Conservation (phyloP, 2,329 filamentous ascomycete species). For the Fusarium sp. region DNA sequence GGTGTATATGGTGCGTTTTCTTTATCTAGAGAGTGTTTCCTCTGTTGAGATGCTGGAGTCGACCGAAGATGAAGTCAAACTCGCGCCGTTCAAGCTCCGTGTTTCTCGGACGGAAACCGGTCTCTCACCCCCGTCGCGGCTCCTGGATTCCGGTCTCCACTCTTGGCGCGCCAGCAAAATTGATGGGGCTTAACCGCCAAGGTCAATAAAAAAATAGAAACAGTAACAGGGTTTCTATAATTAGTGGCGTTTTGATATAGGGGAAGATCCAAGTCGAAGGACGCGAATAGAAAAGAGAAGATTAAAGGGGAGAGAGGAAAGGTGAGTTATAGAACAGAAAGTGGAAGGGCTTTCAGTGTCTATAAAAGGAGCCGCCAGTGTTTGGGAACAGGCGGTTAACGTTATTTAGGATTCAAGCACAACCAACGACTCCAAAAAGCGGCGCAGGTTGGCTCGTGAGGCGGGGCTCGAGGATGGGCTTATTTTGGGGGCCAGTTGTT, state of each 20-base stretch:
- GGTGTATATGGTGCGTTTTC: background rate
- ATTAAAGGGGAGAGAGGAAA: background rate
- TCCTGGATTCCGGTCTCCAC: slow-evolving; percentile 47
- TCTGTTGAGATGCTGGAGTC: background rate
- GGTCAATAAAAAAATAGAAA: slow-evolving; percentile 17
- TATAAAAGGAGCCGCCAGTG: slow-evolving; percentile 24
- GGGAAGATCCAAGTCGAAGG: slow-evolving; percentile 1
- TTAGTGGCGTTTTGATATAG: slow-evolving; percentile 27
- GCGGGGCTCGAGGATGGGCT: slow-evolving; percentile 23
- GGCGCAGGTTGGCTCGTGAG: slow-evolving; percentile 35
- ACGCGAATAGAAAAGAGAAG: background rate
- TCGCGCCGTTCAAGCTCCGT: slow-evolving; percentile 43
- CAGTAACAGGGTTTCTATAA: slow-evolving; percentile 26
- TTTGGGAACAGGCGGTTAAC: slow-evolving; percentile 24
- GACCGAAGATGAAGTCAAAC: slow-evolving; percentile 23
- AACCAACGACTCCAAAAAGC: slow-evolving; percentile 29
- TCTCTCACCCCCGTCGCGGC: slow-evolving; percentile 45
- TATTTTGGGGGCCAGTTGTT: slow-evolving; percentile 30
- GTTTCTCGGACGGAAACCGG: slow-evolving; percentile 40
- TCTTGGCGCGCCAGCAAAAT: slow-evolving; percentile 37
- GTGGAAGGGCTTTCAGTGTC: background rate
- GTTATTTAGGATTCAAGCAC: slow-evolving; percentile 30
- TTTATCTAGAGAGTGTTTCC: background rate
- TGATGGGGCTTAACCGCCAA: slow-evolving; percentile 11
- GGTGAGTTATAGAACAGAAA: background rate